phyloP scores from a whole-genome alignment of 1,139 yeast genomes.

The Candida pseudoviswanathii region DNA sequence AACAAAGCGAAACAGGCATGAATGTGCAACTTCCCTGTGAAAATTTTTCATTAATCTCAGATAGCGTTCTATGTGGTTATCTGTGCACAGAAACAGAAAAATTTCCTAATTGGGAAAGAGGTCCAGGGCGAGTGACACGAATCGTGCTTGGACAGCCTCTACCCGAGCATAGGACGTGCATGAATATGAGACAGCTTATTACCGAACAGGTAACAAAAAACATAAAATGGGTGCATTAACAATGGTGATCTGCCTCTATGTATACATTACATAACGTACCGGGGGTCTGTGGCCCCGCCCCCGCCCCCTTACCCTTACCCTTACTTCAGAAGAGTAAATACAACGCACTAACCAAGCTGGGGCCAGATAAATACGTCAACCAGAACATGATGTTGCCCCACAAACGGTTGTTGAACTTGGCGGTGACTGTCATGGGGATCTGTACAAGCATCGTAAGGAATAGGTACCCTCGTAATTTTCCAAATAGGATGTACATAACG shows the following conservation, averaged over 20 bases:
- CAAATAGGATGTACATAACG: conserved; percentile 88
- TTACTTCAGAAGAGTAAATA: conserved; percentile 65
- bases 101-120: conserved; percentile 5
- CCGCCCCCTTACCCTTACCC: not conserved
- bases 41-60: not conserved
- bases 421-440: conserved; percentile 61
- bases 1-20: no score
- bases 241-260: no score
- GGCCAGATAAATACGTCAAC: conserved; percentile 90
- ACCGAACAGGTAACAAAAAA: not conserved
- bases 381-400: conserved; percentile 86
- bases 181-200: no score
- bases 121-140: not conserved
- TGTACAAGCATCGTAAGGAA: conserved; percentile 82
- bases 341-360: conserved; percentile 82
- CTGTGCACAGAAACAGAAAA: not conserved
- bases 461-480: conserved; percentile 77
- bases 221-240: not conserved
- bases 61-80: no score
- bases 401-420: conserved; percentile 53
- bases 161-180: no score
- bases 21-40: no score
- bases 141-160: not conserved
- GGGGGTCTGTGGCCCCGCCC: no score
- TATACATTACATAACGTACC: no score